Evolutionary conservation across 805 yeast species (phyloP).

Genomic region (Yamadazyma akitaensis): DNA sequence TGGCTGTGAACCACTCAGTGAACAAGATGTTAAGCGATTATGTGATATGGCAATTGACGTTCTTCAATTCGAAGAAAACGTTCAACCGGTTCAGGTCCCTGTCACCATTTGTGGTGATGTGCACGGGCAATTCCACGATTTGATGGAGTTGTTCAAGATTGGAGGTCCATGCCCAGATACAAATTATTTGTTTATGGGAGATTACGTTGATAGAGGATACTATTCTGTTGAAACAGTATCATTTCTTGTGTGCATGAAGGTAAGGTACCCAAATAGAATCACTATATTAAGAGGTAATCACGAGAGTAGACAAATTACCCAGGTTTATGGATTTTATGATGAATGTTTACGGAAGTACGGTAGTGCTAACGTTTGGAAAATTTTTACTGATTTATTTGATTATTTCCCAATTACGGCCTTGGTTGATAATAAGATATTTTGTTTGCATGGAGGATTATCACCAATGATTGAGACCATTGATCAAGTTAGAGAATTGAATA

Average conservation of each 20-base stretch:
- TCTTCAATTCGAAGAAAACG: conserved; percentile 86
- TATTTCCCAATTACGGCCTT: conserved; percentile 91
- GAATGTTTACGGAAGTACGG: conserved; percentile 94
- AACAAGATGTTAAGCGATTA: conserved; percentile 71
- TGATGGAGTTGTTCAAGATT: conserved; percentile 87
- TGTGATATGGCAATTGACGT: conserved; percentile 93
- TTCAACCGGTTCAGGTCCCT: conserved; percentile 92
- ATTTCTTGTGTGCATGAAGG: conserved; percentile 85
- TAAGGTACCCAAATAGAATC: conserved; percentile 85
- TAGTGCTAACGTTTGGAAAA: conserved; percentile 88
- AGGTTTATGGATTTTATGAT: conserved; percentile 93
- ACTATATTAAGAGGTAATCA: conserved; percentile 93
- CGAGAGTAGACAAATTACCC: conserved; percentile 93
- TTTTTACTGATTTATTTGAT: conserved; percentile 87
- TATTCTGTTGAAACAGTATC: conserved; percentile 91
- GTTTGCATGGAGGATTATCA: conserved; percentile 91
- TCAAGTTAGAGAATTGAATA: conserved; percentile 84
- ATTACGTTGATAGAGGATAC: conserved; percentile 88
- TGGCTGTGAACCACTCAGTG: conserved; percentile 77
- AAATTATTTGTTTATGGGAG: conserved; percentile 47
- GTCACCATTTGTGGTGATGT: conserved; percentile 97
- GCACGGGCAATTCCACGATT: conserved; percentile 94
- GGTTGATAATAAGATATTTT: conserved; percentile 85
- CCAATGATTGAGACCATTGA: conserved; percentile 93
- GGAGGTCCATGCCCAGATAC: conserved; percentile 62